Conservation (phyloP, 1,139 yeast species). For the Geotrichum phurueaensis region DNA sequence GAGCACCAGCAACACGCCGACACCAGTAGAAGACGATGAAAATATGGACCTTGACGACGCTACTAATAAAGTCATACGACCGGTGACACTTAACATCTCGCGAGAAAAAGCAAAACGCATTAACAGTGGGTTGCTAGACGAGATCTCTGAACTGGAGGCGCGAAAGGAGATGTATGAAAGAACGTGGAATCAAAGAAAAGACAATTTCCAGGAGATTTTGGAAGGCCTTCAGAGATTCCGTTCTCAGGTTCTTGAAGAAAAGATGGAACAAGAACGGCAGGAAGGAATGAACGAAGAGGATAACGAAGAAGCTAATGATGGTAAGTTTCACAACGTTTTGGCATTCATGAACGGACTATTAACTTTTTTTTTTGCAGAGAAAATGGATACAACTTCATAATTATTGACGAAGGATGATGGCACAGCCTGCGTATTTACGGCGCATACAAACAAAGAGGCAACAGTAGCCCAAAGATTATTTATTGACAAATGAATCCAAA, state of each 20-base stretch:
- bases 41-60: conserved; percentile 1
- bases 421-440: neutral
- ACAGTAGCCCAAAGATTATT: neutral
- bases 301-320: conserved; percentile 5
- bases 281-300: conserved; percentile 14
- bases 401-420: neutral
- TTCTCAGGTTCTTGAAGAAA: conserved; percentile 21
- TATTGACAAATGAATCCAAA: neutral
- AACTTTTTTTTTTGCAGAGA: conserved; percentile 1
- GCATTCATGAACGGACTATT: neutral
- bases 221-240: conserved; percentile 24
- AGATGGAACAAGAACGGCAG: conserved; percentile 19
- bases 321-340: neutral
- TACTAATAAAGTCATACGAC: conserved; percentile 18
- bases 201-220: conserved; percentile 25
- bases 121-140: conserved; percentile 25
- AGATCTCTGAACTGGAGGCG: conserved; percentile 28
- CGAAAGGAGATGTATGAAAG: conserved; percentile 23
- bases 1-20: neutral
- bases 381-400: conserved; percentile 13
- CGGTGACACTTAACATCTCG: conserved; percentile 26
- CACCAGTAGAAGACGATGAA: neutral
- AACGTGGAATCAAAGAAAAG: conserved; percentile 27
- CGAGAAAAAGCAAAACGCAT: conserved; percentile 25
- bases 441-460: neutral